Conservation (phyloP, 257 asterid species). For the Solanum corneliomulleri region DNA sequence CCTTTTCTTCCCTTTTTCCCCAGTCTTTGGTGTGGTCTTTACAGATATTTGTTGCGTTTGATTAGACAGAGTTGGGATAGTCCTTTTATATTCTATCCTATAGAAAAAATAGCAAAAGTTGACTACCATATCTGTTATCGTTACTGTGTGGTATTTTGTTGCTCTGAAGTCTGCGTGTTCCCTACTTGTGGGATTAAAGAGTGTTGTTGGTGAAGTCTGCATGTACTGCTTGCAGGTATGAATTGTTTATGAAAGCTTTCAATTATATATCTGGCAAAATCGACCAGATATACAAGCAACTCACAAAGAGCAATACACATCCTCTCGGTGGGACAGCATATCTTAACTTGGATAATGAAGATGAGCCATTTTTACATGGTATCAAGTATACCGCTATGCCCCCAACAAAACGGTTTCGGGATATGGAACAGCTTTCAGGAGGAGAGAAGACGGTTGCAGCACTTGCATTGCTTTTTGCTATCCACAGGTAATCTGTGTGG, state of each 20-base stretch:
- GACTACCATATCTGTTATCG: neutral
- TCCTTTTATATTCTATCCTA: neutral
- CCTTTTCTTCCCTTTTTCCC: neutral
- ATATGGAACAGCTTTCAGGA: slow-evolving; percentile 76
- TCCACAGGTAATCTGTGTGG: slow-evolving; percentile 59
- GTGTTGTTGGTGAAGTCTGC: neutral
- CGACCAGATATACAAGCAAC: slow-evolving; percentile 88
- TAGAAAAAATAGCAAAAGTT: neutral
- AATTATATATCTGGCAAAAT: slow-evolving; percentile 14
- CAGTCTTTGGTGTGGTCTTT: neutral
- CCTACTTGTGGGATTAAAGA: neutral
- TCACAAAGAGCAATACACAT: slow-evolving; percentile 80
- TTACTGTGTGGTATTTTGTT: neutral
- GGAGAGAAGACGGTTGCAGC: slow-evolving; percentile 99
- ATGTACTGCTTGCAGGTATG: slow-evolving; percentile 43
- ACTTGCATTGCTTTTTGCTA: slow-evolving; percentile 87
- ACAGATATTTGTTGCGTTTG: neutral
- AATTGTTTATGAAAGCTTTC: slow-evolving; percentile 85
- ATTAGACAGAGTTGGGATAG: neutral
- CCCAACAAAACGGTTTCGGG: slow-evolving; percentile 62
- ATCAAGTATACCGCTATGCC: slow-evolving; percentile 97
- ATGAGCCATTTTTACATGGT: slow-evolving; percentile 91
- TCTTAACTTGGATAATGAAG: slow-evolving; percentile 85
- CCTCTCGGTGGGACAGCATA: slow-evolving; percentile 95
- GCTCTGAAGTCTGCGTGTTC: neutral